Evolutionary conservation across 2,329 filamentous ascomycete genomes (phyloP), one percentile per base, ranked within the genome.

Genomic region (Shiraia sp.): DNA sequence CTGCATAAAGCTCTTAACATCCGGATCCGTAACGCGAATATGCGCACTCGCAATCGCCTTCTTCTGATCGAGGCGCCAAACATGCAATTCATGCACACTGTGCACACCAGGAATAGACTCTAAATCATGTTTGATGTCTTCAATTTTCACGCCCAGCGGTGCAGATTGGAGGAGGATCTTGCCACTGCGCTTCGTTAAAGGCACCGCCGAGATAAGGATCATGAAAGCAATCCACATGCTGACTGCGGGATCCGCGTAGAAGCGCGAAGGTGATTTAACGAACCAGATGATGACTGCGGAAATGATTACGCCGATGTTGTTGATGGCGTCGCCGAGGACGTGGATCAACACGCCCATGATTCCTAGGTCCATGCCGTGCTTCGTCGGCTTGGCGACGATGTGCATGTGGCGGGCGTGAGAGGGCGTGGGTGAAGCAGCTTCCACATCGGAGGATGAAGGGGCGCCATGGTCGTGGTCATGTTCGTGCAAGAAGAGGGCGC

Each of bases 241-340:
- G 24, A 85, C 78, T 3, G 76, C 83, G 0, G 87, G 87, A 59
- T 91, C 87, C 4, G 83, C 85, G 53, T 90, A 90, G 71, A 79
- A 88, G 24, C 84, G 75, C 3, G 66, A 73, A 1, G 79, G 72
- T 22, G 78, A 81, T 22, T 76, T 61, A 0, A 78, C 73, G 42
- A 83, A 73, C 86, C 85, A 89, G 62, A 90, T 86, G 23, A 88
- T 74, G 2, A 85, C 57, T 0, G 84, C 85, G 1, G 86, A 79
- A 25, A 85, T 72, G 34, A 90, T 88, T 45, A 91, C 86, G 8
- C 86, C 86, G 9, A 90, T 65, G 54, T 91, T 91, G 70, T 90
- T 90, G 49, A 86, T 75, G 4, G 85, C 85, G 57, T 91, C 87
- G 23, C 86, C 83, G 2, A 87, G 57, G 17, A 90, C 79, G 56